Conservation (phyloP, 108 stramenopile species). For the Skeletonema potamos region DNA sequence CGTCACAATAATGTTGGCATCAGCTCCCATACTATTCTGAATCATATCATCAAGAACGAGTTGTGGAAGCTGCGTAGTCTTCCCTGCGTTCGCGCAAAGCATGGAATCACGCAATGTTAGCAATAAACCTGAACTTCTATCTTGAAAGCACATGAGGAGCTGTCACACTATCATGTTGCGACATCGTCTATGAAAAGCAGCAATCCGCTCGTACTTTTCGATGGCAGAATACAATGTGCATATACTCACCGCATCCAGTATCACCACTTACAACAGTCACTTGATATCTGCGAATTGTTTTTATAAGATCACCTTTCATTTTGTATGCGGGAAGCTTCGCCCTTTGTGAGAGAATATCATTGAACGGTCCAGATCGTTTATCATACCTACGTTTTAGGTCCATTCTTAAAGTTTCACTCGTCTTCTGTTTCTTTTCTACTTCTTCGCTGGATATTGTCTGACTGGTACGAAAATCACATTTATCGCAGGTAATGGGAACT, state of each 20-base stretch:
- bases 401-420: slow-evolving; percentile 38
- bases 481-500: slow-evolving; percentile 35
- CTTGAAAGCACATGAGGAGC: too few relatives aligned
- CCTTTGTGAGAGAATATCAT: slow-evolving; percentile 46
- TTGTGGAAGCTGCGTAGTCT: slow-evolving; percentile 5
- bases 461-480: neutral
- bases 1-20: slow-evolving; percentile 84
- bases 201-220: too few relatives aligned
- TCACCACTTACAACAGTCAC: slow-evolving; percentile 73
- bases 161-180: too few relatives aligned
- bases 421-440: slow-evolving; percentile 27
- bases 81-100: neutral
- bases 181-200: too few relatives aligned
- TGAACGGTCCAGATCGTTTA: slow-evolving; percentile 12
- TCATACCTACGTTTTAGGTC: slow-evolving; percentile 50
- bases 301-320: slow-evolving; percentile 56
- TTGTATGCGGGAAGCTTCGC: slow-evolving; percentile 67
- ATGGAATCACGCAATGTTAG: slow-evolving; percentile 38
- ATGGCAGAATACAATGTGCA: neutral
- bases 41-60: slow-evolving; percentile 82
- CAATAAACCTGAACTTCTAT: neutral
- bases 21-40: slow-evolving; percentile 61
- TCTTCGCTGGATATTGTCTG: slow-evolving; percentile 14
- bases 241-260: slow-evolving; percentile 69
- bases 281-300: slow-evolving; percentile 63